These are phyloP conservation scores for Apium graveolens DNA, from an alignment of 129 eudicot genomes.

Conservation along the genomic window DNA sequence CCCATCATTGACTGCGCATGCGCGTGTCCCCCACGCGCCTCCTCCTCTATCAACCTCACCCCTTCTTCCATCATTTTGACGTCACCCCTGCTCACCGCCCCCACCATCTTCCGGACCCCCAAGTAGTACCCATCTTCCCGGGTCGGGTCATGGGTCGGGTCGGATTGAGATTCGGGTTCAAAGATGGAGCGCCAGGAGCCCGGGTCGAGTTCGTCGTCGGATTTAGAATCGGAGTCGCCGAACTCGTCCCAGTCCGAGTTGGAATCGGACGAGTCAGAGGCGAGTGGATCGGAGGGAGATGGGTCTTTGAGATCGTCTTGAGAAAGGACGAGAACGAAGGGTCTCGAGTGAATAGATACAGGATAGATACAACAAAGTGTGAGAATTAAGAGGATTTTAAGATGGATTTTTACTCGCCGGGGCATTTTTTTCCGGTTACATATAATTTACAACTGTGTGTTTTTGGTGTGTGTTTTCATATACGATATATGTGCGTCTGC, in stretches of 20 bases:
- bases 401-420: not conserved
- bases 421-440: not conserved
- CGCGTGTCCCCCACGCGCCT: conserved; percentile 47
- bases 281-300: conserved; percentile 25
- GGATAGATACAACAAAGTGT: not conserved
- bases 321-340: conserved; percentile 78
- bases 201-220: conserved; percentile 72
- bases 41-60: conserved; percentile 48
- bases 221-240: conserved; percentile 49
- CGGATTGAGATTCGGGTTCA: conserved; percentile 39
- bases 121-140: conserved; percentile 27
- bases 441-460: not conserved
- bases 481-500: not conserved
- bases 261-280: conserved; percentile 26
- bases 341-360: conserved; percentile 7
- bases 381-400: not conserved
- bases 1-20: conserved; percentile 78
- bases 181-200: conserved; percentile 83
- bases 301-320: conserved; percentile 71
- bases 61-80: conserved; percentile 48
- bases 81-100: conserved; percentile 54
- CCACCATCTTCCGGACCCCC: conserved; percentile 43
- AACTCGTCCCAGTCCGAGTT: conserved; percentile 66
- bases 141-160: not conserved
- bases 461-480: not conserved